Evolutionary conservation across 2,329 filamentous ascomycete species (phyloP), one percentile per base, ranked within the genome.

Genomic region (Verticillium nonalfalfae): DNA sequence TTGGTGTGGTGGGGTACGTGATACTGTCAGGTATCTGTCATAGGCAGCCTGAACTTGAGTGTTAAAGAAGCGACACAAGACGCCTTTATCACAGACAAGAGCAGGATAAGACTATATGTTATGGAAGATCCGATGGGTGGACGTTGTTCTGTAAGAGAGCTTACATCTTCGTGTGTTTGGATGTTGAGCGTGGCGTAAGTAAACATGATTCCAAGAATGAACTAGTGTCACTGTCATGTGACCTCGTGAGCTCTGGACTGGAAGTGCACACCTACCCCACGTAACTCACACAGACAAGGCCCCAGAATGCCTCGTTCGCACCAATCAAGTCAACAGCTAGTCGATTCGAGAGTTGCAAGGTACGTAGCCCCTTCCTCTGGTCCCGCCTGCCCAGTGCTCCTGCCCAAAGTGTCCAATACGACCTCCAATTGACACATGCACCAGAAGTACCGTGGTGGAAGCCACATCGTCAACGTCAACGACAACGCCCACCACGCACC

Each of bases 161-260:
- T 57, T 39, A 21, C 35, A 62, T 54, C 35, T 35, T 45, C 39
- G 13, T 45, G 40, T n/a, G 35, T 34, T 36, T 56, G 55, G 26
- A 26, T 64, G 39, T 14, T n/a, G 45, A 52, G 45, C 45, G 45
- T 52, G 45, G 9, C 18, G 45, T 52, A 52, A 56, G 70, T 72
- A 72, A 72, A 72, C 70, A 72, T 59, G 67, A 59, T 72, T 64
- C 70, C 70, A 14, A 62, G 70, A 66, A 1, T 13, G 64, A 66
- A 7, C 11, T 70, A 67, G 68, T 56, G 59, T 50, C n/a, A 7
- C 9, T 21, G n/a, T 45, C 45, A 52, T 18, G 45, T 52, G 45
- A 52, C 21, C 26, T 4, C 4, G 5, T 31, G 26, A 31, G 6
- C 18, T 21, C 9, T 13, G 7, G 18, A 18, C 45, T 52, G n/a